A percentile compares a stretch with the other conserved stretches of the same genome.
phyloP scores from a whole-genome alignment of 2,329 filamentous ascomycete genomes.

The Akanthomyces muscarius region DNA sequence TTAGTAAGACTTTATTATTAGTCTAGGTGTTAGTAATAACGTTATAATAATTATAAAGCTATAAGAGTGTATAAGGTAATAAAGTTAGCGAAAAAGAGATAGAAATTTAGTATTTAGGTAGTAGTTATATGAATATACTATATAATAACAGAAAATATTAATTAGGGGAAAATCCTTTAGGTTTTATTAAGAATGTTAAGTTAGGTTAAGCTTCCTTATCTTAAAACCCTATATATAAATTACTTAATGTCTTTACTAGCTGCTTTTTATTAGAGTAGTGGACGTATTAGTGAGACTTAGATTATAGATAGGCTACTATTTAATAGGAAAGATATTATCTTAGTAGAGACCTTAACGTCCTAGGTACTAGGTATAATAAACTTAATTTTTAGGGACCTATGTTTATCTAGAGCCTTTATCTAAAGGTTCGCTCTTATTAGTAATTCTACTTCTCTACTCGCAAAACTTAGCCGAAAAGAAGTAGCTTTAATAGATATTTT shows the following conservation, averaged over 20 bases:
- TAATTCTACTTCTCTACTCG: too few relatives aligned
- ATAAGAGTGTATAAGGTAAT: too few relatives aligned
- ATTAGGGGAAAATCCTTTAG: not conserved
- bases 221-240: not conserved
- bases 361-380: too few relatives aligned
- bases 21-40: too few relatives aligned
- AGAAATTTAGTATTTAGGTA: not conserved
- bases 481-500: too few relatives aligned
- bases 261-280: not conserved
- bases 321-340: not conserved
- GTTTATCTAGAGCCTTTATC: too few relatives aligned
- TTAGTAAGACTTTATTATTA: too few relatives aligned
- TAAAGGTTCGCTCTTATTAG: too few relatives aligned
- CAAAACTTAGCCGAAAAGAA: too few relatives aligned
- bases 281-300: not conserved
- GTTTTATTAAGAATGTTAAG: not conserved
- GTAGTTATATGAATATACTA: not conserved
- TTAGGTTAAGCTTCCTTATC: too few relatives aligned
- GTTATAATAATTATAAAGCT: too few relatives aligned
- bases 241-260: not conserved
- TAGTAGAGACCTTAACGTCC: not conserved
- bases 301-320: not conserved
- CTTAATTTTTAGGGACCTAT: too few relatives aligned
- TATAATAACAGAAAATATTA: not conserved
- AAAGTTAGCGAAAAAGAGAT: not conserved